Conservation (phyloP, 441 rosid genomes). For the Syzygium syzygioides region DNA sequence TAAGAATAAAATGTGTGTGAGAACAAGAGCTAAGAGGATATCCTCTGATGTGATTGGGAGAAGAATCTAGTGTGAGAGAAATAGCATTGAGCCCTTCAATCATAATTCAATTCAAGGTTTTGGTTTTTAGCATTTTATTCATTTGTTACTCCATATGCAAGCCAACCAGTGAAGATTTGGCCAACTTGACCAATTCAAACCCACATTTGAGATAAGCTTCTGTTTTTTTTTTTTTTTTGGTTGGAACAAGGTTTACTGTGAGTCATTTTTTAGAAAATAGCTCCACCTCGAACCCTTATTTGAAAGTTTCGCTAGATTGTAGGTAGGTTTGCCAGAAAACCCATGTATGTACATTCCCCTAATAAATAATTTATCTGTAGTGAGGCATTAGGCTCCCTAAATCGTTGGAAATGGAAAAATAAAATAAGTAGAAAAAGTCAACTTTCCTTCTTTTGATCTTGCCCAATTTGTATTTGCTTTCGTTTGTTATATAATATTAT, state of each 20-base stretch:
- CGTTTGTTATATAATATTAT: neutral
- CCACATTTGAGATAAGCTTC: neutral
- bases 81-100: neutral
- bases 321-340: neutral
- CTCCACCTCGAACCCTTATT: neutral
- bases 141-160: neutral
- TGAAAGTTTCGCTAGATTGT: neutral
- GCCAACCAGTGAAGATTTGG: rapidly evolving
- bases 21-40: neutral
- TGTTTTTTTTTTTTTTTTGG: neutral
- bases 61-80: neutral
- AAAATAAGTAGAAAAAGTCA: neutral
- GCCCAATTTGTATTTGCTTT: neutral
- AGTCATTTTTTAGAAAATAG: neutral
- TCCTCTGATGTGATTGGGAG: neutral
- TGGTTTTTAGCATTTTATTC: neutral
- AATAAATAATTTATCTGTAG: neutral
- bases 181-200: rapidly evolving
- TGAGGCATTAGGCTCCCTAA: neutral
- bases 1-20: neutral
- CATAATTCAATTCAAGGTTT: neutral
- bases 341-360: neutral
- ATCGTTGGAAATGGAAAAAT: neutral
- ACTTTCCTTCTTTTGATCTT: neutral
- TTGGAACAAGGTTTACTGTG: too few relatives aligned